phyloP scores from a whole-genome alignment of 768 basidiomycete species.

The Pleurotus eryngii region DNA sequence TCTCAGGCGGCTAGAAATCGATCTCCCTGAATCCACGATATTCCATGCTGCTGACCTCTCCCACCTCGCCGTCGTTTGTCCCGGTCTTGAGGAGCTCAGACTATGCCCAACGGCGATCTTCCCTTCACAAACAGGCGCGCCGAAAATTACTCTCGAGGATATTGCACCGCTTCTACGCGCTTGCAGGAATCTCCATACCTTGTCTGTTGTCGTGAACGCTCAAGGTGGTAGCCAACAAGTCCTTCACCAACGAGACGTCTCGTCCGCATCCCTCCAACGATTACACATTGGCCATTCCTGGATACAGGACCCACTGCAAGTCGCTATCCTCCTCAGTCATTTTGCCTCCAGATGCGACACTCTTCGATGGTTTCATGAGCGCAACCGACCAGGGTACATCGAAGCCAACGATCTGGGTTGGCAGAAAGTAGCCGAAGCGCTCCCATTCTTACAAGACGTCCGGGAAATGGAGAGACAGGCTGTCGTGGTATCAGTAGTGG shows the following conservation, averaged over 20 bases:
- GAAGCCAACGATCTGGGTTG: conserved; percentile 66
- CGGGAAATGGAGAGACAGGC: conserved; percentile 56
- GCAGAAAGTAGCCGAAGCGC: conserved; percentile 64
- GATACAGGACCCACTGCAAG: conserved; percentile 64
- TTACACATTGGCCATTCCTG: conserved; percentile 77
- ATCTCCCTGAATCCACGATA: conserved; percentile 73
- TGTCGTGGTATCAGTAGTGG: conserved; percentile 12
- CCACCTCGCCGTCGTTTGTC: conserved; percentile 57
- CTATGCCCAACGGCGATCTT: conserved; percentile 70
- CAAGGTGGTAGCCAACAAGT: conserved; percentile 40
- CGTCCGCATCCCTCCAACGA: conserved; percentile 65
- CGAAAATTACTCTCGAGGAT: conserved; percentile 60
- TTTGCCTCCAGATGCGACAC: conserved; percentile 67
- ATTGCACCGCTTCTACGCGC: conserved; percentile 52
- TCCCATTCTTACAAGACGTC: conserved; percentile 70
- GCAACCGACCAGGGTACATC: conserved; percentile 65
- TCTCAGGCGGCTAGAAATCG: conserved; percentile 66
- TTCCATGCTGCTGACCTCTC: conserved; percentile 61
- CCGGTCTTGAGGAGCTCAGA: conserved; percentile 64
- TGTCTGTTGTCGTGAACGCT: conserved; percentile 65
- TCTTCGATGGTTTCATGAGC: conserved; percentile 76
- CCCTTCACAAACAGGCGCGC: conserved; percentile 46
- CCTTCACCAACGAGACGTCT: conserved; percentile 42
- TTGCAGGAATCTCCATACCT: conserved; percentile 61
- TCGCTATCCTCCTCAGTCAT: conserved; percentile 73